Percentiles rank a stretch among this genome's conserved stretches.
These are phyloP conservation scores for Emydomyces testavorans DNA, from an alignment of 2,329 filamentous ascomycete genomes.

Conservation along the genomic window DNA sequence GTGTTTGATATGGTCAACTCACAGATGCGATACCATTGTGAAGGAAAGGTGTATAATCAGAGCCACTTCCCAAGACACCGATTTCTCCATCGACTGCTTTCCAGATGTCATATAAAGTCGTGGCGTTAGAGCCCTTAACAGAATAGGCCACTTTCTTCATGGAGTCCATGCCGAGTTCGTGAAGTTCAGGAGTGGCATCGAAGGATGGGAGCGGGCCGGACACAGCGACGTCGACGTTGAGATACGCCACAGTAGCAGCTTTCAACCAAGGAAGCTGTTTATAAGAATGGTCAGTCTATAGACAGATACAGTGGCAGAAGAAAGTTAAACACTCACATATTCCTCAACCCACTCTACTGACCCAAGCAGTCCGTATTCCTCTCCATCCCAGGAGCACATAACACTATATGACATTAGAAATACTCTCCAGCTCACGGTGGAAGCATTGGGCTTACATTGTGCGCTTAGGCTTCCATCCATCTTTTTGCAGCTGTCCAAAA, in stretches of 20 bases:
- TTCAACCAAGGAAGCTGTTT: conserved; percentile 35
- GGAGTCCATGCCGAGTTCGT: conserved; percentile 25
- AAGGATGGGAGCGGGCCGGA: conserved; percentile 34
- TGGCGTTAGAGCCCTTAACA: conserved; percentile 26
- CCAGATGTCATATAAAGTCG: conserved; percentile 40
- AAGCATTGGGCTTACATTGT: conserved; percentile 32
- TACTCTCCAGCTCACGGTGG: neutral
- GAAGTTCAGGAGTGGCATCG: conserved; percentile 33
- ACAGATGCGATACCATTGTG: conserved; percentile 33
- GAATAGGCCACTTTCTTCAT: conserved; percentile 37
- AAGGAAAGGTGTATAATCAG: conserved; percentile 39
- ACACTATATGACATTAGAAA: conserved; percentile 16
- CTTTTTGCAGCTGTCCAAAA: conserved; percentile 37
- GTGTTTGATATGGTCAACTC: neutral
- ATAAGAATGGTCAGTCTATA: conserved; percentile 4
- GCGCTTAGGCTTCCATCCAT: conserved; percentile 42
- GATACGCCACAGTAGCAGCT: conserved; percentile 36
- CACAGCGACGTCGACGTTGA: conserved; percentile 43
- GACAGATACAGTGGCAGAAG: neutral
- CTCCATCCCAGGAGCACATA: conserved; percentile 28
- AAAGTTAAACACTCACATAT: conserved; percentile 22
- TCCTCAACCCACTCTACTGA: conserved; percentile 43
- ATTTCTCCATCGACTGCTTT: conserved; percentile 26
- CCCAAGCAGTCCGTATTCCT: conserved; percentile 31
- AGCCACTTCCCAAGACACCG: conserved; percentile 37